A percentile compares a stretch with the other conserved stretches of the same genome.
phyloP scores from a whole-genome alignment of 2,329 filamentous ascomycete species.

The Scortechinia acanthostroma region DNA sequence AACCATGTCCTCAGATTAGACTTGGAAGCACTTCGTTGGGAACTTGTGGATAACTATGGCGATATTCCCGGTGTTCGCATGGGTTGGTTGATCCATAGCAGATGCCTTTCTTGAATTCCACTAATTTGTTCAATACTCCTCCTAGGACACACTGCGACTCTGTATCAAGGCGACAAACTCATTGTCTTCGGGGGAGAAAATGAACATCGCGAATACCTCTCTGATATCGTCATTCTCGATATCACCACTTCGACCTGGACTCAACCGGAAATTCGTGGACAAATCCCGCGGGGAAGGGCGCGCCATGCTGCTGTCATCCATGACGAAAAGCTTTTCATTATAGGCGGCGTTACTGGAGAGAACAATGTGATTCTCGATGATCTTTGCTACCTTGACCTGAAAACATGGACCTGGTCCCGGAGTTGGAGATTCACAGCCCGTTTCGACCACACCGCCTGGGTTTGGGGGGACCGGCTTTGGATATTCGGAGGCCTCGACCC shows the following conservation, averaged over 20 bases:
- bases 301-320: conserved; percentile 38
- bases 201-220: conserved; percentile 61
- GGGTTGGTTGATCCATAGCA: conserved; percentile 49
- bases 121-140: conserved; percentile 3
- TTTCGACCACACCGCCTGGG: conserved; percentile 82
- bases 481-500: conserved; percentile 91
- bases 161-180: conserved; percentile 63
- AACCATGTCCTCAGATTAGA: conserved; percentile 92
- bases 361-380: conserved; percentile 92
- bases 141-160: conserved; percentile 81
- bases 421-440: conserved; percentile 91
- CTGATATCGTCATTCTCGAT: conserved; percentile 64
- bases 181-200: conserved; percentile 66
- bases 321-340: conserved; percentile 81
- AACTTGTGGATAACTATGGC: conserved; percentile 92
- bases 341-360: conserved; percentile 87
- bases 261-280: conserved; percentile 58
- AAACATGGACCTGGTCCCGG: conserved; percentile 95
- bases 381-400: conserved; percentile 90
- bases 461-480: conserved; percentile 75
- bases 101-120: background rate
- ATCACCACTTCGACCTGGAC: conserved; percentile 62
- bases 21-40: conserved; percentile 84
- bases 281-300: conserved; percentile 53
- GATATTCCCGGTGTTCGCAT: conserved; percentile 95